phyloP scores from a whole-genome alignment of 106 monocot species.

The Platanthera zijinensis region DNA sequence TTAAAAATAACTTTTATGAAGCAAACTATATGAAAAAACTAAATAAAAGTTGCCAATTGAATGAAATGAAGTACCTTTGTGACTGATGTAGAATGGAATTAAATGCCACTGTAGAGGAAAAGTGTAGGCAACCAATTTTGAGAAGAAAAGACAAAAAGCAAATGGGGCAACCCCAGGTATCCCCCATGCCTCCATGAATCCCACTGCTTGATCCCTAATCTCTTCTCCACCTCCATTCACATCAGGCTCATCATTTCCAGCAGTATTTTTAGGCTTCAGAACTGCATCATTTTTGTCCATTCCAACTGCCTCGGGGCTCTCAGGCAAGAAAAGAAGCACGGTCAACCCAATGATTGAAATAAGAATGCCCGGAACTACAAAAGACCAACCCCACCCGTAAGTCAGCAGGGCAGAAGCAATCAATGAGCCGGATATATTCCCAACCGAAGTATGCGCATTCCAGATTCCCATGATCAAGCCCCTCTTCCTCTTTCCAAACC shows the following conservation, averaged over 20 bases:
- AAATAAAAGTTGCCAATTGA: too few relatives aligned
- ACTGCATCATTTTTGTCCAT: constrained; percentile 23
- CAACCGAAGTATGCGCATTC: constrained; percentile 80
- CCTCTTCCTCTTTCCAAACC: constrained; percentile 78
- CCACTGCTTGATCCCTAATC: constrained; percentile 34
- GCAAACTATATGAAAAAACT: too few relatives aligned
- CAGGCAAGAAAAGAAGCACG: constrained; percentile 61
- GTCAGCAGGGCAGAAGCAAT: constrained; percentile 52
- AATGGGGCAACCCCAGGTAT: constrained; percentile 70
- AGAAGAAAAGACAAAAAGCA: constrained; percentile 64
- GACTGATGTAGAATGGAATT: constrained; percentile 67
- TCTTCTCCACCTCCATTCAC: constrained; percentile 12
- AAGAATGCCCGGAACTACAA: constrained; percentile 53
- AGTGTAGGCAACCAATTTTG: constrained; percentile 62
- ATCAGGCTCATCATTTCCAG: constrained; percentile 24
- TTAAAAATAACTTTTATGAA: too few relatives aligned
- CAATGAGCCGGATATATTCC: constrained; percentile 67
- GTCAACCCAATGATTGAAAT: constrained; percentile 33
- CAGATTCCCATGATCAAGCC: constrained; percentile 81
- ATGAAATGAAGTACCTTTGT: constrained; percentile 35
- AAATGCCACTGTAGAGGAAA: constrained; percentile 84
- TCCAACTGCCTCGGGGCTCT: constrained; percentile 46
- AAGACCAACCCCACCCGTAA: constrained; percentile 84
- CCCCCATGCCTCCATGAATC: constrained; percentile 57
- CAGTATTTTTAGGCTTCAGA: constrained; percentile 16